Base-by-base conservation (phyloP, 805 yeast genomes). In the Monosporozyma aerobia region DNA sequence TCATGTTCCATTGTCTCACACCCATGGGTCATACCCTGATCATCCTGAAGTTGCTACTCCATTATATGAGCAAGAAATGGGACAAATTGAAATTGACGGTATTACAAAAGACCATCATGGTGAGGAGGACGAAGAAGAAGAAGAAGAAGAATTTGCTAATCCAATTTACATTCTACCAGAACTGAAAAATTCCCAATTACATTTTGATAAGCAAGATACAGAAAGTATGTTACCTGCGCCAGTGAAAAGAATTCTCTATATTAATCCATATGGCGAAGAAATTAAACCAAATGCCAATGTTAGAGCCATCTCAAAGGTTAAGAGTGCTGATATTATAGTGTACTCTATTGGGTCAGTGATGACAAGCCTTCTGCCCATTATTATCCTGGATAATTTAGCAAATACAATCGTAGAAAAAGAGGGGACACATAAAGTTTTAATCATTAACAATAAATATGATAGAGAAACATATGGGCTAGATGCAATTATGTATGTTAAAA, bases 221-320 rank as follows among this genome's bases (percentile, higher is more conserved):
- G 73, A 73, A 35, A 73, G 73, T 0, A 89, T 92, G 0, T 73
- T 90, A n/a, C 74, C 81, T 5, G 79, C 94, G 0, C 90, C 95
- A 1, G 82, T 90, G 9, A 73, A 77, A 27, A 70, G 92, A 37
- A 78, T 90, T 3, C 83, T 81, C 58, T 90, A 90, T 63, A 85
- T 90, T 48, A 87, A 90, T 19, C 90, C 94, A 0, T 87, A 85
- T 63, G 96, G 96, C 0, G 87, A 85, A 59, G 97, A 90, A 63
- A 83, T 87, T 27, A 79, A 81, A 56, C 96, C 97, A 2, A 67
- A 72, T 33, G 90, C 92, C 1, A 83, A 83, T 57, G 67, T 80
- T 2, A 70, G 87, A 48, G 90, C 84, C 0, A 63, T 80, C 1
- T 67, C 77, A 1, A 73, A 77, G 25, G 63, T 89, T 3, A 61